Evolutionary conservation across 805 yeast genomes (phyloP), one percentile per base, ranked within the genome.

Genomic region (Pichia manshurica): DNA sequence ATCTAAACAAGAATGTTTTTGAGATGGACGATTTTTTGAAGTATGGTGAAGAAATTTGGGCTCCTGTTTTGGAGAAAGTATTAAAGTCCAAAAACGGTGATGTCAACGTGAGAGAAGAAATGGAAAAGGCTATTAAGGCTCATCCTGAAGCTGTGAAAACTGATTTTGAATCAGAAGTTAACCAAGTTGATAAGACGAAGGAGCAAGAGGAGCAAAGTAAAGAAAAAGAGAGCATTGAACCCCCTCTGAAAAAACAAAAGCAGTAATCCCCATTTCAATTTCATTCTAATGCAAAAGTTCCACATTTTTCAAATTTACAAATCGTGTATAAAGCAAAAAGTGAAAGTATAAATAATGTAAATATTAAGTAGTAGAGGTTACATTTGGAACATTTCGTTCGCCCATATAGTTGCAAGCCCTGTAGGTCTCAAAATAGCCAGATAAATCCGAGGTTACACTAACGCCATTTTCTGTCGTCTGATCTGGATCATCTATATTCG

Each of bases 21-120:
- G 75, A 75, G 29, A 47, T 87, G 32, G 75, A 71, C 37, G 90
- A 85, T 60, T 83, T 89, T 56, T 76, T 76, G 22, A 72, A 78
- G 1, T 68, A 75, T 28, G 77, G 74, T 41, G 85, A 82, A 55
- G 68, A 68, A 19, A 71, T 78, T 1, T 91, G 98, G 97, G 80
- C 80, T 1, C 72, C 72, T 12, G 88, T 81, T 0, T 66, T 86
- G 55, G 65, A 67, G 45, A 61, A 70, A 44, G 87, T 84, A 0
- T 67, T 85, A 17, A 29, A 7, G 7, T 73, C 72, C 0, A 54
- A 65, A 28, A 78, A 79, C 0, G 63, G 73, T 10, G 59, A 60
- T 0, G 58, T 67, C 3, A 60, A 70, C 10, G 69, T 78, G 37
- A 51, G 52, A n/a, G 60, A 67, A 33, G 77, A 71, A 25, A 59